phyloP scores from a whole-genome alignment of 2,329 filamentous ascomycete genomes.

The Aspergillus costaricaensis region DNA sequence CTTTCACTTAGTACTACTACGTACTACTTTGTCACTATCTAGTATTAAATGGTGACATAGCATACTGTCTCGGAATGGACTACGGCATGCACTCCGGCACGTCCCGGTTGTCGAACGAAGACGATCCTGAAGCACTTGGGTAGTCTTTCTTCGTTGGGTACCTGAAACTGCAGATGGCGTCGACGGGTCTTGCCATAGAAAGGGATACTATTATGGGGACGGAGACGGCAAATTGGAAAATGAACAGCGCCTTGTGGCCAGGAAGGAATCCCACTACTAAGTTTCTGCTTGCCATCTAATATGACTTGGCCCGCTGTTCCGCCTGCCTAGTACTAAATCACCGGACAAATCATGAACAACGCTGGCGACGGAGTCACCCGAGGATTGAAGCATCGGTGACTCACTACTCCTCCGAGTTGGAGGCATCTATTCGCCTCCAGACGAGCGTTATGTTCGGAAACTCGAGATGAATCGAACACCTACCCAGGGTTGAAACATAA shows the following conservation, averaged over 20 bases:
- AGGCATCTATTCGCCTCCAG: too few species aligned
- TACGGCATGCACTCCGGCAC: constrained; percentile 1
- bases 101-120: too few species aligned
- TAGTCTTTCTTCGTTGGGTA: constrained; percentile 19
- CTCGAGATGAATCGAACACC: too few species aligned
- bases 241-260: not conserved
- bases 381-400: not conserved
- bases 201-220: not conserved
- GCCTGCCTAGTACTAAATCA: not conserved
- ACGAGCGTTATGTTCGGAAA: too few species aligned
- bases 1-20: not conserved
- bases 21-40: too few species aligned
- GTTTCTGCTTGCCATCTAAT: constrained; percentile 2
- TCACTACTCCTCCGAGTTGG: not conserved
- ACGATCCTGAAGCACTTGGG: not conserved
- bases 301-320: constrained; percentile 15
- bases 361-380: constrained; percentile 7
- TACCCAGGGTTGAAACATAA: too few species aligned
- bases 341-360: constrained; percentile 4
- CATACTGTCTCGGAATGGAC: not conserved
- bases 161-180: constrained; percentile 22
- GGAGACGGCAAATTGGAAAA: constrained; percentile 1
- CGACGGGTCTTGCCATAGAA: not conserved
- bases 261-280: not conserved
- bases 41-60: too few species aligned